Evolutionary conservation across 2,329 filamentous ascomycete genomes (phyloP), one percentile per base, ranked within the genome.

Genomic region (Pestalotiopsis fici): DNA sequence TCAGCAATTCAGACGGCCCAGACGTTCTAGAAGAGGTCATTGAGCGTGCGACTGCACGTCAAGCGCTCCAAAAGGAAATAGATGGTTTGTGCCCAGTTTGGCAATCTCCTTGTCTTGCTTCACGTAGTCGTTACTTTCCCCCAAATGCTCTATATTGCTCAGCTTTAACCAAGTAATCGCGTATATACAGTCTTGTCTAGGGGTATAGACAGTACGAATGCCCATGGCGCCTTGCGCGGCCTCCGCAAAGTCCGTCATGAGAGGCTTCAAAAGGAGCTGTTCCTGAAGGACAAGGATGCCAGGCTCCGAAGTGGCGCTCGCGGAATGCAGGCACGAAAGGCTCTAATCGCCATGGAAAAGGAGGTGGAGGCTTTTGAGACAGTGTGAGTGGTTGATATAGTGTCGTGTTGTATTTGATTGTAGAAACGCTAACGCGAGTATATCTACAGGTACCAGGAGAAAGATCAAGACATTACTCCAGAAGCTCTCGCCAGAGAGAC

Each of bases 311-410:
- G 93, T 73, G 93, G 94, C 39, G 87, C 92, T 1, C 82, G 93
- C 55, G 94, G 94, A 0, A 81, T 92, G 75, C 87, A 91, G 68
- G 93, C 93, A 0, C 85, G 93, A n/a, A 95, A 96, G 73, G 87
- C 90, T 1, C 79, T 96, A 21, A 88, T 89, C 62, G 86, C 86
- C 3, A 87, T 90, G 31, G 93, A 97, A 74, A 90, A 89, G 70
- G 86, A 86, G 18, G 83, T 93, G 2, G 85, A 87, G 12, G 86
- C 88, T 59, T 90, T 88, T 0, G 78, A 83, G 50, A 77, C 77
- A 11, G 64, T 83, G 87, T 90, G 78, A 75, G 83, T 72, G 15
- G 1, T 12, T 12, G 25, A 35, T 47, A n/a, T 35, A 12, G 11
- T 7, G 11, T 35, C 11, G 31, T 35, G 31, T 6, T 18, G 47